Evolutionary conservation across 2,329 filamentous ascomycete species (phyloP), one percentile per base, ranked within the genome.

Genomic region (Talaromyces piceae): DNA sequence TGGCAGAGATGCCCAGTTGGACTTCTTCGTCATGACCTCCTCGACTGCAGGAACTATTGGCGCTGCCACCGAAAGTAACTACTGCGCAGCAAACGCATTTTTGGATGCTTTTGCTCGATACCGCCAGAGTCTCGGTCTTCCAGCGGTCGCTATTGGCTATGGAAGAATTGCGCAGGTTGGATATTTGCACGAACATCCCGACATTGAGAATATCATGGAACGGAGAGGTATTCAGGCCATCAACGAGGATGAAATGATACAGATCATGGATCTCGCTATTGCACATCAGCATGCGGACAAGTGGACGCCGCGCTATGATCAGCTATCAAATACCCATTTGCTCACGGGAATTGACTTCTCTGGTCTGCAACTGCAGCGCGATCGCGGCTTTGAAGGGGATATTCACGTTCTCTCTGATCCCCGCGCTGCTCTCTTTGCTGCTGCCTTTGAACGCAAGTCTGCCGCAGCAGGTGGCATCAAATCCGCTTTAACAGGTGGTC

Each of bases 161-260:
- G 64, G 63, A 1, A 61, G 71, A 59, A 63, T 75, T 23, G 62
- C 62, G 0, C 70, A 67, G 7, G 67, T 72, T 3, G 70, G 69
- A 20, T 65, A 66, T 49, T 55, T 71, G 2, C 59, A 64, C 46
- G 67, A 71, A 27, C 64, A 68, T 37, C 62, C 61, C 0, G 64
- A 68, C 2, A 63, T 73, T 16, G 67, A 72, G 53, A 59, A 56
- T 2, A 47, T 67, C 7, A 59, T 73, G 3, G 53, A 58, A 5
- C 64, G 68, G 12, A 67, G 64, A 28, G 71, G 67, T 1, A 62
- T 71, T 41, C 63, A 67, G 28, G 58, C 64, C 0, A 55, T 72
- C 26, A 63, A 62, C 33, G 66, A 68, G 47, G 50, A 59, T 2
- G 63, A 66, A 51, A 53, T 67, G n/a, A 52, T 68, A 1, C 60